phyloP scores from a whole-genome alignment of 371 early-diverging fungal genomes.

The Mucor lusitanicus region DNA sequence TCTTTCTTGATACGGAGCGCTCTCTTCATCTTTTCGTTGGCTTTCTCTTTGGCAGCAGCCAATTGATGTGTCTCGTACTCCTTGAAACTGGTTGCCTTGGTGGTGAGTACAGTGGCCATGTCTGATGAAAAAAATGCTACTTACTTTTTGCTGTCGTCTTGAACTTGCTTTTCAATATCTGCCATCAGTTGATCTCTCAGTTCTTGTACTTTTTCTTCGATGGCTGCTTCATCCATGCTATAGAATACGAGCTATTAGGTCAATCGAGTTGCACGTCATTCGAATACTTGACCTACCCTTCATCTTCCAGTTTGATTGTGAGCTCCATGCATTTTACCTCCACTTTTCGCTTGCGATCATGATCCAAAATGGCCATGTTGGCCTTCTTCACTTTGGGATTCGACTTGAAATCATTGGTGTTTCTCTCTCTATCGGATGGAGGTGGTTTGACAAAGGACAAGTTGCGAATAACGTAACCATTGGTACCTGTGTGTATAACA shows the following conservation, averaged over 20 bases:
- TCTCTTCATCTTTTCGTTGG: constrained; percentile 63
- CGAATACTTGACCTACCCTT: constrained; percentile 56
- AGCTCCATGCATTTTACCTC: constrained; percentile 86
- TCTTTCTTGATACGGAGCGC: constrained; percentile 72
- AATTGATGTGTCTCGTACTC: constrained; percentile 72
- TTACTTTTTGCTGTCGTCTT: constrained; percentile 47
- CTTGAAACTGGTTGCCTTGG: constrained; percentile 22
- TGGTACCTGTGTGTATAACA: constrained; percentile 52
- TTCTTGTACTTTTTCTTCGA: constrained; percentile 20
- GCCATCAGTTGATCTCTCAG: constrained; percentile 39
- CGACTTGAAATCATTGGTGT: constrained; percentile 39
- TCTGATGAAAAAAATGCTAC: not conserved
- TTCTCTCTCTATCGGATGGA: constrained; percentile 27
- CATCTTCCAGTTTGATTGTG: constrained; percentile 79
- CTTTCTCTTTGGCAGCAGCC: constrained; percentile 70
- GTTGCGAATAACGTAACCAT: constrained; percentile 94
- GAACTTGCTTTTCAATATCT: constrained; percentile 52
- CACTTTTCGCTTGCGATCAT: constrained; percentile 86
- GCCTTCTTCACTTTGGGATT: constrained; percentile 59
- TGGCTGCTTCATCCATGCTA: constrained; percentile 18
- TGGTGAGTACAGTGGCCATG: not conserved
- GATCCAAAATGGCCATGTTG: constrained; percentile 79
- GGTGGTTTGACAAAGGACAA: constrained; percentile 69
- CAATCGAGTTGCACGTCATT: not conserved
- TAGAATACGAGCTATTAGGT: not conserved